Percentiles rank a stretch among this genome's conserved stretches.
phyloP scores from a whole-genome alignment of 192 early-diverging fungal genomes.

The Dissophora ornata region DNA sequence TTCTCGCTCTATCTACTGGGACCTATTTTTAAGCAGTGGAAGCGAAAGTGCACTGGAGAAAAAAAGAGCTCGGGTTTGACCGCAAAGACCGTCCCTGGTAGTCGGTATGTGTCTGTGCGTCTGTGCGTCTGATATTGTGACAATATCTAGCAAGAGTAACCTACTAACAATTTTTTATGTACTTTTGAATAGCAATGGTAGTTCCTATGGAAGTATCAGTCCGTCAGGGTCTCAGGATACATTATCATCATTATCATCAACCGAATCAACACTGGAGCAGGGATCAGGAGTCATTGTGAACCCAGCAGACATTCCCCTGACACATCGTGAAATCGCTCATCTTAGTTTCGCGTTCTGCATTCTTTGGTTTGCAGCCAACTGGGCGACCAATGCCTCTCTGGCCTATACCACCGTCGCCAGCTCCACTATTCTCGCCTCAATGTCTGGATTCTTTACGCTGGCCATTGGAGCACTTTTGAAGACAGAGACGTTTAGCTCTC shows the following conservation, averaged over 20 bases:
- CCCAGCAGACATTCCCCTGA: constrained; percentile 7
- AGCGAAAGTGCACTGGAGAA: neutral
- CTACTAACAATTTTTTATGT: no score
- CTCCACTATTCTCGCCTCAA: constrained; percentile 79
- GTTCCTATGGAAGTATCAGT: constrained; percentile 25
- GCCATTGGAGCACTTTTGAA: constrained; percentile 67
- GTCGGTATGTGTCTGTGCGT: neutral
- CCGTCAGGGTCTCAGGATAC: neutral
- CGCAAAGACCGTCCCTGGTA: neutral
- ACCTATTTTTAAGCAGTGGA: constrained; percentile 31
- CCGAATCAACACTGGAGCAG: constrained; percentile 27
- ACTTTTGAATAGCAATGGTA: neutral
- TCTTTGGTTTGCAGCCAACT: constrained; percentile 86
- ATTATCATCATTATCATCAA: neutral
- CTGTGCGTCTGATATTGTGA: no score
- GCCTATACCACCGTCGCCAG: constrained; percentile 81
- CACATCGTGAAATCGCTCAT: constrained; percentile 62
- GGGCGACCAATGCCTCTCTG: constrained; percentile 76
- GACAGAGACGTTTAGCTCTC: constrained; percentile 68
- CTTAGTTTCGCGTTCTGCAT: constrained; percentile 77
- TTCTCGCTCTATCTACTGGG: constrained; percentile 79
- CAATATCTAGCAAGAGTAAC: no score
- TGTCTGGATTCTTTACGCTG: constrained; percentile 81
- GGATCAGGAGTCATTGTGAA: constrained; percentile 8
- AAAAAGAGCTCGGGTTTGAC: neutral